Evolutionary conservation across 2,329 filamentous ascomycete species (phyloP).

Genomic region (Pseudogymnoascus verrucosus): DNA sequence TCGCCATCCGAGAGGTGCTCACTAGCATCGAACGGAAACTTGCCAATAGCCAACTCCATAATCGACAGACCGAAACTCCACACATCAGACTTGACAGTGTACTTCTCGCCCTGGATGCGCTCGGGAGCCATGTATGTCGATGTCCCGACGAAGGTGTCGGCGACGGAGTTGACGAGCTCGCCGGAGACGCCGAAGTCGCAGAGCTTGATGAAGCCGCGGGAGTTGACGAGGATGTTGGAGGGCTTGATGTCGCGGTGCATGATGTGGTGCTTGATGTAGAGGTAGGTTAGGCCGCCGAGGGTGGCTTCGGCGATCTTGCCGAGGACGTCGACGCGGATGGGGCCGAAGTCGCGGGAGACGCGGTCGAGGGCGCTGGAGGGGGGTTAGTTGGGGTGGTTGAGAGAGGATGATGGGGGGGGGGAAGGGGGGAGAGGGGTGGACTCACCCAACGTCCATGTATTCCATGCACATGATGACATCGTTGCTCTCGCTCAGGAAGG

Average conservation of each 20-base stretch:
- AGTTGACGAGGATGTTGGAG: conserved; percentile 95
- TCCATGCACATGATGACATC: conserved; percentile 99
- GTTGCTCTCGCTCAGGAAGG: conserved; percentile 91
- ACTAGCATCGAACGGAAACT: conserved; percentile 83
- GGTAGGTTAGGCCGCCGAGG: conserved; percentile 84
- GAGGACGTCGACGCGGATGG: conserved; percentile 88
- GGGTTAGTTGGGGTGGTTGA: conserved; percentile 19
- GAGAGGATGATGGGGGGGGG: neutral
- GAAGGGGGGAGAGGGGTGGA: conserved; percentile 15
- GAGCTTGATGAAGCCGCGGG: conserved; percentile 86
- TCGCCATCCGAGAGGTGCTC: conserved; percentile 64
- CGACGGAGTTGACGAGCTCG: conserved; percentile 94
- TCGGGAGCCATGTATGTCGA: conserved; percentile 99
- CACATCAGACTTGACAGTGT: conserved; percentile 96
- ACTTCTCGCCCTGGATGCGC: conserved; percentile 91
- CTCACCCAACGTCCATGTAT: conserved; percentile 98
- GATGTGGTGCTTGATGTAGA: conserved; percentile 92
- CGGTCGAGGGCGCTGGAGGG: conserved; percentile 72
- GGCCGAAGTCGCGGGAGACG: conserved; percentile 90
- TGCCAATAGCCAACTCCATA: conserved; percentile 96
- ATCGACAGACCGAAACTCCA: conserved; percentile 95
- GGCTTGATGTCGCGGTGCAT: conserved; percentile 99
- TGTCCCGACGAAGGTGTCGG: conserved; percentile 95
- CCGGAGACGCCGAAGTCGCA: conserved; percentile 99
- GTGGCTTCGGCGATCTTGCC: conserved; percentile 97